phyloP scores from a whole-genome alignment of 306 rosid species.

The Citrullus colocynthis region DNA sequence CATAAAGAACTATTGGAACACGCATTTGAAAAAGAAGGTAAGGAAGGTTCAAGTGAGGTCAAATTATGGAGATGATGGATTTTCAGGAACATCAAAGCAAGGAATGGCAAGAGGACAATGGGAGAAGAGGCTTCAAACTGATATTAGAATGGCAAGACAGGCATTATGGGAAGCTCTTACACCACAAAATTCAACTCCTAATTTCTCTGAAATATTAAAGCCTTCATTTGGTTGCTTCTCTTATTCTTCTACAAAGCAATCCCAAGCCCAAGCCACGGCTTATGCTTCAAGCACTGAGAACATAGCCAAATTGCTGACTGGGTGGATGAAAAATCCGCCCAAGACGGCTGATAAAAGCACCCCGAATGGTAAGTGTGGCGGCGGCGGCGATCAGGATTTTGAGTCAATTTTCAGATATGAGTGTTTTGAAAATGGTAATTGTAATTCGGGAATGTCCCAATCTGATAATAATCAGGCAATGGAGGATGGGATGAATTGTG shows the following conservation, averaged over 20 bases:
- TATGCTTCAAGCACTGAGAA: conserved; percentile 50
- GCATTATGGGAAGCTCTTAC: conserved; percentile 50
- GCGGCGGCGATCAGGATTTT: conserved; percentile 22
- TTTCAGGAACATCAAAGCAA: background rate
- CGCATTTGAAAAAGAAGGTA: conserved; percentile 53
- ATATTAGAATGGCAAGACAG: conserved; percentile 45
- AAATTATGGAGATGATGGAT: conserved; percentile 3
- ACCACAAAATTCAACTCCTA: conserved; percentile 18
- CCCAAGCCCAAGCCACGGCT: background rate
- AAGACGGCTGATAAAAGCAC: conserved; percentile 6
- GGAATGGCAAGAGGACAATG: conserved; percentile 51
- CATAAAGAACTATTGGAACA: conserved; percentile 61
- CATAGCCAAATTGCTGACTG: conserved; percentile 32
- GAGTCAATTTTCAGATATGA: conserved; percentile 28
- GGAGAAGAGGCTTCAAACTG: conserved; percentile 68
- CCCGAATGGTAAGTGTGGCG: conserved; percentile 1
- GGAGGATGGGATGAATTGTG: conserved; percentile 26
- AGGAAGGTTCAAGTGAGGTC: conserved; percentile 28
- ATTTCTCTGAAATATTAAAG: background rate
- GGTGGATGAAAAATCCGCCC: conserved; percentile 34
- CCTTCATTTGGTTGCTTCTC: background rate
- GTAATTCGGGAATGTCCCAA: too few species aligned
- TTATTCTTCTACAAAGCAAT: background rate
- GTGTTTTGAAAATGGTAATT: background rate
- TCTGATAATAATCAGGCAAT: background rate